Base-by-base conservation (phyloP, 768 basidiomycete genomes). In the Suillus subalutaceus region DNA sequence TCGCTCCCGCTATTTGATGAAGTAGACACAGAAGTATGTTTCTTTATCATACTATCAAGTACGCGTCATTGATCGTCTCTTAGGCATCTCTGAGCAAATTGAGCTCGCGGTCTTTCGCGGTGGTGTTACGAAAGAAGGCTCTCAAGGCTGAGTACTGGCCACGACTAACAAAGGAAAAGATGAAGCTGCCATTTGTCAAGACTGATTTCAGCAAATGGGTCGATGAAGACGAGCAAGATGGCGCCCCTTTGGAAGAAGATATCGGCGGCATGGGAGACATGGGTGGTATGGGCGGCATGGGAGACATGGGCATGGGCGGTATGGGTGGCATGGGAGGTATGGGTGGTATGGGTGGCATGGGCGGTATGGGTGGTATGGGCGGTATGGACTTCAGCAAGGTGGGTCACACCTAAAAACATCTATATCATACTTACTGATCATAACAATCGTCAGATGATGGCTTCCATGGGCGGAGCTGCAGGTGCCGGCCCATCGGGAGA, bases 121-220 rank as follows among this genome's bases (percentile, higher is more conserved):
- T 89, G 55, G 79, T 89, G 58, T 82, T 99, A 64, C 89, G 89
- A 77, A 99, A 99, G 81, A 94, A 94, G 77, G 88, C 89, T 65
- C 72, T 76, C 38, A 79, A 89, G 74, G 75, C 80, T 16, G 97
- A 95, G 71, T 99, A 86, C 79, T 99, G 97, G 97, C 93, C 94
- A 32, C 87, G 96, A 65, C 82, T 99, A 62, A 95, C 93, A 57
- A 95, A 97, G 78, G 92, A 92, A 67, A 96, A 95, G 78, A 74
- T 86, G 67, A 93, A 86, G 79, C 88, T 84, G 61, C 82, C 88
- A 65, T 96, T 87, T 80, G 81, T 98, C 78, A 98, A 97, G 85
- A 97, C 95, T 55, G 94, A 98, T 78, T 98, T 98, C 77, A 83
- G 83, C 70, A 97, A 93, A 81, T 98, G 96, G 96, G 91, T 92